These are phyloP conservation scores for Persicaria tinctoria DNA, from an alignment of 148 eudicot species.

Conservation along the genomic window DNA sequence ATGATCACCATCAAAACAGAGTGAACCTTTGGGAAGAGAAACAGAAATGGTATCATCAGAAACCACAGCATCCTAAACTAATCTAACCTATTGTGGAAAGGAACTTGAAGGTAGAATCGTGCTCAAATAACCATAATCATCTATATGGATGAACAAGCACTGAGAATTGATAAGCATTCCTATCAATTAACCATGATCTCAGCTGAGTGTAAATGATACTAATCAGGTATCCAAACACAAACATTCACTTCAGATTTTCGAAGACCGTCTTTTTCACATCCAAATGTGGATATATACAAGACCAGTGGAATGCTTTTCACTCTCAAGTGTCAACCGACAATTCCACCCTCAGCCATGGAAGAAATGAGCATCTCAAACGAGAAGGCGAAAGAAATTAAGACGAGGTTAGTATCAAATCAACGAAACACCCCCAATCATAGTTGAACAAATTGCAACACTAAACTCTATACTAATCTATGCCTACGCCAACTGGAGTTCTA, in stretches of 20 bases:
- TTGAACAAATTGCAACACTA: too few relatives aligned
- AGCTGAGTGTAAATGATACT: not conserved
- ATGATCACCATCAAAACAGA: slow-evolving; percentile 84
- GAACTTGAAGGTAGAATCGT: not conserved
- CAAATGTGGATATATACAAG: too few relatives aligned
- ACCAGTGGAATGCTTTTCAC: too few relatives aligned
- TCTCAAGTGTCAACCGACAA: too few relatives aligned
- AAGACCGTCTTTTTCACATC: not conserved
- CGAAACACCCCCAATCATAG: not conserved
- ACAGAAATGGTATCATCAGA: not conserved
- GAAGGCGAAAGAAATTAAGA: too few relatives aligned
- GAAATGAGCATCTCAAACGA: too few relatives aligned
- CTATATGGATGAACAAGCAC: not conserved
- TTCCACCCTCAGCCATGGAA: too few relatives aligned
- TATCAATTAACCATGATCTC: not conserved
- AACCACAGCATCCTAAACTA: not conserved
- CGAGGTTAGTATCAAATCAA: not conserved
- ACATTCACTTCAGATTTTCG: not conserved
- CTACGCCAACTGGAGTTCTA: too few relatives aligned
- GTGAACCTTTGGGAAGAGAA: slow-evolving; percentile 58
- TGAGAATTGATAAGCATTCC: not conserved
- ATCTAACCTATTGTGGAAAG: not conserved
- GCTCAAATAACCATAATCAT: not conserved
- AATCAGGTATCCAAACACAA: not conserved
- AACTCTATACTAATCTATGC: too few relatives aligned